Evolutionary conservation across 306 rosid genomes (phyloP).

Genomic region (Malus asiatica): DNA sequence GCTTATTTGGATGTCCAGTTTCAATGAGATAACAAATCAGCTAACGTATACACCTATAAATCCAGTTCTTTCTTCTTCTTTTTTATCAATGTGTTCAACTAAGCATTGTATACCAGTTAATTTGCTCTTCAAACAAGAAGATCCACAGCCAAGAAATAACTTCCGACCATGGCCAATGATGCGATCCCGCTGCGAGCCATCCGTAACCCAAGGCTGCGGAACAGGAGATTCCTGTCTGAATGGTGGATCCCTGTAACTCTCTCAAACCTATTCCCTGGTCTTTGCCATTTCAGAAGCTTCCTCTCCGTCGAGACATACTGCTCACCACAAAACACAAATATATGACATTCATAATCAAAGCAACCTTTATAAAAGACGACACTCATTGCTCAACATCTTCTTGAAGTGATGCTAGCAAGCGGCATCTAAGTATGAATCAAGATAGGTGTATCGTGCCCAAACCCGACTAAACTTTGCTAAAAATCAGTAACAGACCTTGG

Average conservation of each 20-base stretch:
- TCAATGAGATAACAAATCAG: not conserved
- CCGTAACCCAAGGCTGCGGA: conserved; percentile 58
- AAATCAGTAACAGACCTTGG: conserved; percentile 49
- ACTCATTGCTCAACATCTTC: not conserved
- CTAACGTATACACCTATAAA: not conserved
- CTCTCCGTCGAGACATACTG: conserved; percentile 76
- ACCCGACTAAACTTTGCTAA: conserved; percentile 1
- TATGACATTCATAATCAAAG: not conserved
- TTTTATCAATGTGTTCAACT: not conserved
- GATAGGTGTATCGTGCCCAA: not conserved
- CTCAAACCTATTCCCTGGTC: conserved; percentile 64
- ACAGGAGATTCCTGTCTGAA: conserved; percentile 59
- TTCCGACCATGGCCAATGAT: conserved; percentile 59
- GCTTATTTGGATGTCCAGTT: not conserved
- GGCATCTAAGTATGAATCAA: not conserved
- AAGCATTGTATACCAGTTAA: not conserved
- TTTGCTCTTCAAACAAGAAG: conserved; percentile 26
- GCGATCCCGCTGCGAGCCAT: conserved; percentile 73
- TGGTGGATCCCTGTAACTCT: conserved; percentile 74
- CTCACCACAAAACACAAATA: conserved; percentile 12
- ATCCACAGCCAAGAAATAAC: conserved; percentile 61
- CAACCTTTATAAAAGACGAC: not conserved
- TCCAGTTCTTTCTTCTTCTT: not conserved
- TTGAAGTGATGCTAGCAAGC: not conserved
- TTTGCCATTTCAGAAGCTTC: conserved; percentile 63